Conservation (phyloP, 1,284 basidiomycete species). For the Cerrena zonata region DNA sequence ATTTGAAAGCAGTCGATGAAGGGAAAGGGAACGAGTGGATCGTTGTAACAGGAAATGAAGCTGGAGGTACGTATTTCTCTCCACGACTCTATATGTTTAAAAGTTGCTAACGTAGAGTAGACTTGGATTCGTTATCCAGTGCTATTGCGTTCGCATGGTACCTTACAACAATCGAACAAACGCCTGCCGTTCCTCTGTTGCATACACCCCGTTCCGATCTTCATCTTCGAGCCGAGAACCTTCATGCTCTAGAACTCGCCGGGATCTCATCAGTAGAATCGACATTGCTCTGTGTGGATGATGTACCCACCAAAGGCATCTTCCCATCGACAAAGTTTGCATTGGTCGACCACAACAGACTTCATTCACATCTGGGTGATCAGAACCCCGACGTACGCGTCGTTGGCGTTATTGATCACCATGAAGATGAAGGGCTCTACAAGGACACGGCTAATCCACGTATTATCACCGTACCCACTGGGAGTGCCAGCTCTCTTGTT, state of each 20-base stretch:
- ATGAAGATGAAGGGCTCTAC: conserved; percentile 78
- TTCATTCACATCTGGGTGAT: conserved; percentile 48
- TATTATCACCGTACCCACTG: conserved; percentile 56
- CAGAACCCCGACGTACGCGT: conserved; percentile 47
- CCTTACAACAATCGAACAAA: conserved; percentile 42
- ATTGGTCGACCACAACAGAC: conserved; percentile 85
- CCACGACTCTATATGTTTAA: conserved; percentile 1
- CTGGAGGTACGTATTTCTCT: conserved; percentile 62
- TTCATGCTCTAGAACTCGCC: conserved; percentile 61
- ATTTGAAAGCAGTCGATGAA: conserved; percentile 38
- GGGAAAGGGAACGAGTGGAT: conserved; percentile 62
- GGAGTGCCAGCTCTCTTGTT: conserved; percentile 79
- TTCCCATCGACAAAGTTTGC: conserved; percentile 66
- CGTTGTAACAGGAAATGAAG: conserved; percentile 86
- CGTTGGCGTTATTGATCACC: conserved; percentile 85
- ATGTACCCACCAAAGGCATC: conserved; percentile 33
- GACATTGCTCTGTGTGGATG: conserved; percentile 56
- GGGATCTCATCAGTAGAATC: conserved; percentile 45
- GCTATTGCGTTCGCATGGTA: conserved; percentile 80
- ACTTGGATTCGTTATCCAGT: conserved; percentile 83
- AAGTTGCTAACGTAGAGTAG: conserved; percentile 34
- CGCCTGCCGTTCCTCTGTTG: conserved; percentile 65
- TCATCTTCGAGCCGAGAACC: conserved; percentile 80
- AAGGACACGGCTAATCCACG: conserved; percentile 59
- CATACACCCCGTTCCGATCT: conserved; percentile 70